Base-by-base conservation (phyloP, 176 grass and related monocot species). In the Ensete ventricosum region DNA sequence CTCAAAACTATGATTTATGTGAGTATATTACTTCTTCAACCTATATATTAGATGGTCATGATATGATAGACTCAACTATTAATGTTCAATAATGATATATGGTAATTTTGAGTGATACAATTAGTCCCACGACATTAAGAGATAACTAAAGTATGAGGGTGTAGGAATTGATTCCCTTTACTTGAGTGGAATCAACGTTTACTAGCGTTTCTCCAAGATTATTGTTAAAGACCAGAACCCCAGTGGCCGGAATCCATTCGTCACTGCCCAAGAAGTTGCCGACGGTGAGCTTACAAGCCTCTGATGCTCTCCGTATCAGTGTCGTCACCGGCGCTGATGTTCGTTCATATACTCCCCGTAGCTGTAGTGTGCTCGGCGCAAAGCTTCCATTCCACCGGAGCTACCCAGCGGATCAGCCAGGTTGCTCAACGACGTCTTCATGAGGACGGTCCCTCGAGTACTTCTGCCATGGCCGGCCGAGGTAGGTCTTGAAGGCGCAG, bases 291-390 rank as follows among this genome's bases (percentile, higher is more conserved):
- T 59, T 34, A 9, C 25, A 17, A 2, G 16, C 73, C 14, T 60
- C 16, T 13, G 73, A 75, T 14, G 54, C 52, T 9, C 24, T 75
- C 25, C 34, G 4, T 43, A 60, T 75, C 16, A 60, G 54, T 59
- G 24, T 58, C 26, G 2, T 54, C 54, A 3, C 54, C 54, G 1
- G 54, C 4, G 14, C 54, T 26, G 14, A 25, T 11, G 73, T 21
- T 75, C 73, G 6, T 21, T 75, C 73, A 2, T 58, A 54, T 75
- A 75, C 73, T 75, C 73, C 26, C 73, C 54, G 14, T 75, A 59
- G 21, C 20, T 59, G 24, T 59, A 43, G 9, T 43, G 73, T 59
- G 9, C 25, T 58, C 24, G 48, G 9, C 10, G 2, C 23, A 12
- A 74, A 74, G 52, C 2, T 16, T 3, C 22, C 53, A 14, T 9